A percentile compares a stretch with the other conserved stretches of the same genome.
These are phyloP conservation scores for Trametes polyzona DNA, from an alignment of 1,284 basidiomycete genomes.

Conservation along the genomic window DNA sequence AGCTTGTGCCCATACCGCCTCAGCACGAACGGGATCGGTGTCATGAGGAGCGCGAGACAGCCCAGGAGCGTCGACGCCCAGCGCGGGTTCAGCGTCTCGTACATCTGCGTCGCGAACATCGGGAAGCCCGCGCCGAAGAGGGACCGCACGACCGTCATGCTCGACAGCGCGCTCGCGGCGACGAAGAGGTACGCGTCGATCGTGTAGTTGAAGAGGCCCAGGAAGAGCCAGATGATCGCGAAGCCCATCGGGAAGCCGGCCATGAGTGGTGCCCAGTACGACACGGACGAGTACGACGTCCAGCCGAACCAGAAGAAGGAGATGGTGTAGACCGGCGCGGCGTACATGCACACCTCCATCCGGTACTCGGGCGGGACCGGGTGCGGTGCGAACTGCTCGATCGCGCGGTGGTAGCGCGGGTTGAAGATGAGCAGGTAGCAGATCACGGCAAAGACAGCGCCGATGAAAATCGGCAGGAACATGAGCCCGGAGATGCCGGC, in stretches of 20 bases:
- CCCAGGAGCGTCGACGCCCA: slow-evolving; percentile 41
- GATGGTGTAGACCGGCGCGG: slow-evolving; percentile 44
- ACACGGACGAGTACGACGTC: slow-evolving; percentile 40
- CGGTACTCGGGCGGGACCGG: slow-evolving; percentile 51
- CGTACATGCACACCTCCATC: slow-evolving; percentile 45
- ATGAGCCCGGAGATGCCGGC: slow-evolving; percentile 45
- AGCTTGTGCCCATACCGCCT: slow-evolving; percentile 31
- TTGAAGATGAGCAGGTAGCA: slow-evolving; percentile 36
- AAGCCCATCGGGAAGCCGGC: slow-evolving; percentile 34
- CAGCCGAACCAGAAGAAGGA: slow-evolving; percentile 52
- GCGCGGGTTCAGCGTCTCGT: slow-evolving; percentile 37
- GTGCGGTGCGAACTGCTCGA: slow-evolving; percentile 39
- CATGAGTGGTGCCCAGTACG: slow-evolving; percentile 38
- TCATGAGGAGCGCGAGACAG: slow-evolving; percentile 34
- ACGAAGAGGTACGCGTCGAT: slow-evolving; percentile 43
- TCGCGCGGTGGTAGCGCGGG: slow-evolving; percentile 34
- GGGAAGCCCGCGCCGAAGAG: slow-evolving; percentile 43
- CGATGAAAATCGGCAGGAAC: slow-evolving; percentile 50
- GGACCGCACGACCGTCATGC: slow-evolving; percentile 40
- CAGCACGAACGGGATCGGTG: slow-evolving; percentile 42
- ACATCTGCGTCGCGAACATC: slow-evolving; percentile 43
- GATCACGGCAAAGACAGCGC: slow-evolving; percentile 32
- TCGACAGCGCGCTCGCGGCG: slow-evolving; percentile 42
- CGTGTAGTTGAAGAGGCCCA: slow-evolving; percentile 42
- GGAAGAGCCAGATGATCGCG: slow-evolving; percentile 36